Evolutionary conservation across 345 rosid species (phyloP), one percentile per base, ranked within the genome.

Genomic region (Eucalyptus cloeziana): DNA sequence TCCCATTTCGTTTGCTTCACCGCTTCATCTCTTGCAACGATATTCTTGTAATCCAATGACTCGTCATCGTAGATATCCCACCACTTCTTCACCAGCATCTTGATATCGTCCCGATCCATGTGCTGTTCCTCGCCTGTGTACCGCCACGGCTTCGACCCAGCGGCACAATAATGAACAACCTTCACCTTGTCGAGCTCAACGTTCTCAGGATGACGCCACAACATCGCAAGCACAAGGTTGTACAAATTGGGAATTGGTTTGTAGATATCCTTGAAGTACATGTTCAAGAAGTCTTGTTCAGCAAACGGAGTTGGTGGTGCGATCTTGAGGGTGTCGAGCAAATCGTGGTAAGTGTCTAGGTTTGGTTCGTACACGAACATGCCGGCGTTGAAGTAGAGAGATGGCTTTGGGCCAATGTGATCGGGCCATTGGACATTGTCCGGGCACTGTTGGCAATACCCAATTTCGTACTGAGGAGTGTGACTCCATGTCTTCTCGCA

Each of bases 171-270:
- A 25, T 94, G 94, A 30, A 90, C 93, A 22, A 93, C 95, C 89
- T 93, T 91, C 7, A 90, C 91, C 27, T 88, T 37, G 27, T 88
- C 92, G 1, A 93, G 64, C 85, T 92, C 87, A 4, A 93, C 49
- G 45, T 92, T 93, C 86, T 93, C 94, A 11, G 93, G 95, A 45
- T 94, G 95, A 49, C 94, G 92, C 95, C 95, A 94, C 47, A 94
- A 88, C 93, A 93, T 90, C 21, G 95, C 94, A 52, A 93, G 54
- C 7, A 93, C 94, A 22, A 93, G 93, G 88, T 93, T 94, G 89
- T 93, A 93, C 22, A n/a, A 54, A 3, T 87, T 69, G 5, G 92
- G 92, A 51, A 93, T 89, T 2, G 94, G 93, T 88, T 60, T 89
- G 94, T 90, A 92, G 24, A 90, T 45, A 30, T 93, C 88, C 90